A percentile compares a stretch with the other conserved stretches of the same genome.
phyloP scores from a whole-genome alignment of 2,329 filamentous ascomycete species.

The Escovopsis weberi region DNA sequence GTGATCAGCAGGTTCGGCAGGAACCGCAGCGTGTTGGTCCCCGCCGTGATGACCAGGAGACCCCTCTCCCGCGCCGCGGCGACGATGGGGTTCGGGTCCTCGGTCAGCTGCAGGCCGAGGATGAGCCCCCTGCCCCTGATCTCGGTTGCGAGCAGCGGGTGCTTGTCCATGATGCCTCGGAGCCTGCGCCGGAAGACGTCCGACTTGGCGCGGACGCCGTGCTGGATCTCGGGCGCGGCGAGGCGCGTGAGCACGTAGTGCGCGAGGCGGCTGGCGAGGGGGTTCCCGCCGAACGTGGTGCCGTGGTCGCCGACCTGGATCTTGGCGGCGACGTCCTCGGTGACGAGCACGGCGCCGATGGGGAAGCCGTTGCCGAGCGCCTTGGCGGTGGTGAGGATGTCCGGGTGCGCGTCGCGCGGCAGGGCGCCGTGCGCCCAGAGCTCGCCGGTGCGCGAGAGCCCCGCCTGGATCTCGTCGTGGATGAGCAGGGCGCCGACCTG shows the following conservation, averaged over 20 bases:
- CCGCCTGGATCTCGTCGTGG: slow-evolving; percentile 96
- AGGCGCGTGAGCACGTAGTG: slow-evolving; percentile 75
- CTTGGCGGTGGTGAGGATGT: slow-evolving; percentile 89
- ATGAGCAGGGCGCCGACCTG: slow-evolving; percentile 81
- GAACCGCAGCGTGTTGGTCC: slow-evolving; percentile 82
- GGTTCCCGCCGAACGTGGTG: slow-evolving; percentile 89
- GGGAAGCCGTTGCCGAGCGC: slow-evolving; percentile 94
- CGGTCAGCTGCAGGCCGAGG: slow-evolving; percentile 67
- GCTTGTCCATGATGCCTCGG: slow-evolving; percentile 29
- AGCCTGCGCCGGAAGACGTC: slow-evolving; percentile 34
- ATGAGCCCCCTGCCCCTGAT: slow-evolving; percentile 74
- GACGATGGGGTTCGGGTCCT: slow-evolving; percentile 60
- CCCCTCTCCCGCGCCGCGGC: slow-evolving; percentile 79
- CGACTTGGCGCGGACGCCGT: slow-evolving; percentile 52
- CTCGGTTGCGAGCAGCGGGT: slow-evolving; percentile 60
- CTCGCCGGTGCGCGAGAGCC: slow-evolving; percentile 69
- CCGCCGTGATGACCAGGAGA: slow-evolving; percentile 79
- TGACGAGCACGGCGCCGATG: slow-evolving; percentile 55
- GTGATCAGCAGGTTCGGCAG: slow-evolving; percentile 76
- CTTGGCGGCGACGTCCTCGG: slow-evolving; percentile 24
- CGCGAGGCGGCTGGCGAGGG: slow-evolving; percentile 68
- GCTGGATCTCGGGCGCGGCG: slow-evolving; percentile 54
- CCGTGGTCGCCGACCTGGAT: slow-evolving; percentile 63
- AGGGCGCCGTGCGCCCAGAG: slow-evolving; percentile 79
- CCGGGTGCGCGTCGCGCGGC: slow-evolving; percentile 71